phyloP scores from a whole-genome alignment of 805 yeast species.

The Wickerhamiella qilinensis region DNA sequence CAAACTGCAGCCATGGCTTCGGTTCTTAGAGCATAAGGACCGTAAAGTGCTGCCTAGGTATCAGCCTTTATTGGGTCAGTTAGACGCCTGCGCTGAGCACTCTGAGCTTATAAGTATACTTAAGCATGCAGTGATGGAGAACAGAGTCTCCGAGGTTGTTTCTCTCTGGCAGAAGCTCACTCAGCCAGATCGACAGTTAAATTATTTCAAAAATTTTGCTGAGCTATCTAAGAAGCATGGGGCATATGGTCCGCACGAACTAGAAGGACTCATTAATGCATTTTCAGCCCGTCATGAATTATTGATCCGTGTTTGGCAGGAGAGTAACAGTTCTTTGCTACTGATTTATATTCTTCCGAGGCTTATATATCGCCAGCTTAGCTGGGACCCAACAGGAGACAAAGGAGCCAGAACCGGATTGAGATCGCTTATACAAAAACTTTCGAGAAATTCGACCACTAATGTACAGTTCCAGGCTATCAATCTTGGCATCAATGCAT shows the following conservation, averaged over 20 bases:
- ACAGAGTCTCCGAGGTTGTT: background rate
- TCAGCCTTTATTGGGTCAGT: background rate
- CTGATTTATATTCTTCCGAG: slow-evolving; percentile 1
- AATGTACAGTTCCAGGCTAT: slow-evolving; percentile 1
- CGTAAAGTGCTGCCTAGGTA: background rate
- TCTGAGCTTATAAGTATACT: background rate
- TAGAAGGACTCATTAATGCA: background rate
- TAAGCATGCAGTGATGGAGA: background rate
- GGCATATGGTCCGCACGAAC: background rate
- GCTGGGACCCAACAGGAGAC: background rate
- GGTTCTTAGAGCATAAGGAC: no score
- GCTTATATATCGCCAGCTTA: background rate
- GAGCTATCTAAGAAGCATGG: background rate
- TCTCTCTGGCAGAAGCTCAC: background rate
- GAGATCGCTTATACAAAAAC: background rate
- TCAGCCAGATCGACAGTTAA: background rate
- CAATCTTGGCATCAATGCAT: background rate
- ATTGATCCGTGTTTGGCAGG: background rate
- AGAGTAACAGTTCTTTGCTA: background rate
- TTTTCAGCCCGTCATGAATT: background rate
- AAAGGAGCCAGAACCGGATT: background rate
- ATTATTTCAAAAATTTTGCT: background rate
- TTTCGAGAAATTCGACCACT: background rate
- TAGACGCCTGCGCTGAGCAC: background rate
- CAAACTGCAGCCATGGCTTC: no score